A percentile compares a stretch with the other conserved stretches of the same genome.
Evolutionary conservation across 257 asterid genomes (phyloP).

Genomic region (Petunia axillaris): DNA sequence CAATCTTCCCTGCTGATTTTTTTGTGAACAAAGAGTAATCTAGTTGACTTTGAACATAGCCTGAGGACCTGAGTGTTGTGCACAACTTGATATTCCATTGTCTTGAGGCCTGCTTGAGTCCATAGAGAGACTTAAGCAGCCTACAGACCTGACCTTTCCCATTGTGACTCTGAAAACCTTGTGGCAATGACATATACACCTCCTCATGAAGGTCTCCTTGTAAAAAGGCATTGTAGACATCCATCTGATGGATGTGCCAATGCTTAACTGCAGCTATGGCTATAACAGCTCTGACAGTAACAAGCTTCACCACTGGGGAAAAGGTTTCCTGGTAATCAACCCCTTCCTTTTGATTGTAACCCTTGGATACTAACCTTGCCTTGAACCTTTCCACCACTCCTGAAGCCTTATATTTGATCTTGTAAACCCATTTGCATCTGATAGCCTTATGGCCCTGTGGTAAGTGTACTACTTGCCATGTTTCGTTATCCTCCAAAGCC

Average conservation of each 20-base stretch:
- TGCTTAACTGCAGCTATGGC: not conserved
- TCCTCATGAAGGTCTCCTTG: too few relatives aligned
- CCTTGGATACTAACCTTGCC: not conserved
- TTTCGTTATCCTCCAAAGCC: not conserved
- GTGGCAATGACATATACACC: too few relatives aligned
- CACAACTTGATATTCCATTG: not conserved
- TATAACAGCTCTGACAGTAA: not conserved
- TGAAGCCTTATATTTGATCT: not conserved
- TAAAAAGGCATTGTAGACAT: too few relatives aligned
- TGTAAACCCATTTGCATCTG: not conserved
- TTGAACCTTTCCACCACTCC: not conserved
- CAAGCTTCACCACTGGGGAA: not conserved
- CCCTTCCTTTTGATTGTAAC: not conserved
- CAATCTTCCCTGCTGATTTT: not conserved
- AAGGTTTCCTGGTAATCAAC: not conserved
- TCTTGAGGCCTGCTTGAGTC: not conserved
- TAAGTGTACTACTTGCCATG: not conserved
- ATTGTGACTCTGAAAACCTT: not conserved
- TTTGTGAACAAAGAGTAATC: not conserved
- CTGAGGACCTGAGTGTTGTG: not conserved
- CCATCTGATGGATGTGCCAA: too few relatives aligned
- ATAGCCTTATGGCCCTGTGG: not conserved
- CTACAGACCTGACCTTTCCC: not conserved
- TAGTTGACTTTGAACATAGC: not conserved
- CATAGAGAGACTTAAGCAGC: not conserved